A percentile compares a stretch with the other conserved stretches of the same genome.
These are phyloP conservation scores for Dunaliella primolecta DNA, from an alignment of 139 green algal genomes.

Conservation along the genomic window DNA sequence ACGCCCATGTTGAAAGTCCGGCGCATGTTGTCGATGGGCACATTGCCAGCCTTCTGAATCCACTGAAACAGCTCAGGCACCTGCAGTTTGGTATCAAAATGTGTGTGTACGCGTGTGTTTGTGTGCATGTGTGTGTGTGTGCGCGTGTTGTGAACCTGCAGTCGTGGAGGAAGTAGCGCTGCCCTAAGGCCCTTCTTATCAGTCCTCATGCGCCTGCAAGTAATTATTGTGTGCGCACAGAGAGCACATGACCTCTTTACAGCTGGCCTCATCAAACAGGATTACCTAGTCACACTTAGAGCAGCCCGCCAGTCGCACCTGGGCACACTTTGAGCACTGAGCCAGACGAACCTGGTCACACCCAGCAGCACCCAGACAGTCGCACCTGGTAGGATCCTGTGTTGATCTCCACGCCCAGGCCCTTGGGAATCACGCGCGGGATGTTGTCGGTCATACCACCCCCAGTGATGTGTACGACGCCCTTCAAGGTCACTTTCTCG, in stretches of 20 bases:
- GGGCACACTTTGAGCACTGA: too few species aligned
- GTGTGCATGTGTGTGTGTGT: background rate
- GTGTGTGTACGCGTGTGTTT: background rate
- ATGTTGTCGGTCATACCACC: constrained; percentile 98
- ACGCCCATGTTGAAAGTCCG: constrained; percentile 98
- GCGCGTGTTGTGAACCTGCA: background rate
- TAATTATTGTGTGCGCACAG: too few species aligned
- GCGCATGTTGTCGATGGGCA: constrained; percentile 88
- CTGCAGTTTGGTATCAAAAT: background rate
- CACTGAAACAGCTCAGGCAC: constrained; percentile 58
- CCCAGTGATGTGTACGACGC: constrained; percentile 97
- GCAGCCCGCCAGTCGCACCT: too few species aligned
- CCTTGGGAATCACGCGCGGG: constrained; percentile 88
- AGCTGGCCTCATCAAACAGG: too few species aligned
- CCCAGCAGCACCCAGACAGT: too few species aligned
- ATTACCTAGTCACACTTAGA: too few species aligned
- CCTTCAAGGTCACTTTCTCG: constrained; percentile 57
- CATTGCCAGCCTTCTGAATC: constrained; percentile 55
- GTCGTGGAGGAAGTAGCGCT: too few species aligned
- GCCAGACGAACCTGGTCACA: too few species aligned
- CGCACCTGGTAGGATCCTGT: constrained; percentile 60
- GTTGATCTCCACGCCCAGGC: constrained; percentile 63
- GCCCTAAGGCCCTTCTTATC: too few species aligned
- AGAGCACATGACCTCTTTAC: too few species aligned
- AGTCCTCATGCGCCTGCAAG: too few species aligned